A percentile compares a stretch with the other conserved stretches of the same genome.
These are phyloP conservation scores for Phytophthora meadii DNA, from an alignment of 352 stramenopile genomes.

Conservation along the genomic window DNA sequence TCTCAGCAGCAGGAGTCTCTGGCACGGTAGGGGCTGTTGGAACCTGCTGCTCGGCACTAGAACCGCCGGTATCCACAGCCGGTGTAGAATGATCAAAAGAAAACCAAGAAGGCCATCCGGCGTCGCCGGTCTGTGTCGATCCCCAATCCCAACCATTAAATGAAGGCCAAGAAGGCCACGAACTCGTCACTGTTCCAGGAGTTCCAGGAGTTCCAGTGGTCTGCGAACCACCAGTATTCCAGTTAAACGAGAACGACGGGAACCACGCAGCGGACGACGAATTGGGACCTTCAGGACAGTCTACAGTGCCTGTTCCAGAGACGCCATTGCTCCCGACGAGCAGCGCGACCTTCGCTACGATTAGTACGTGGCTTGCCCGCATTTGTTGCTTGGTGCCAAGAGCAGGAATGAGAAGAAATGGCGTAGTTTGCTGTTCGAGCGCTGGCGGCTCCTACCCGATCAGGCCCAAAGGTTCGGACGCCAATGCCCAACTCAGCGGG, in stretches of 20 bases:
- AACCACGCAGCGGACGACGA: background rate
- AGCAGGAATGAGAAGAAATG: background rate
- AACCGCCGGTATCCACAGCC: background rate
- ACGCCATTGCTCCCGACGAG: background rate
- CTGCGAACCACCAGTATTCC: background rate
- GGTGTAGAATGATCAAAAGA: constrained; percentile 1
- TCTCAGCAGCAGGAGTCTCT: too few relatives aligned
- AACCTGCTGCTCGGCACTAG: background rate
- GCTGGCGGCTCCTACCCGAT: background rate
- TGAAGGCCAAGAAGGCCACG: constrained; percentile 1
- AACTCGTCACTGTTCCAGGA: background rate
- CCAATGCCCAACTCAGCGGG: too few relatives aligned
- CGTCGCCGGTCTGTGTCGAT: background rate
- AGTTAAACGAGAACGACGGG: constrained; percentile 2
- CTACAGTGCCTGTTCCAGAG: background rate
- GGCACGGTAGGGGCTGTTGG: background rate
- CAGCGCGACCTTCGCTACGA: background rate
- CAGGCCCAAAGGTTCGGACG: background rate
- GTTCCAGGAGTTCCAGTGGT: background rate
- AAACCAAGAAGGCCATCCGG: background rate
- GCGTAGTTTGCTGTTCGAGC: constrained; percentile 1
- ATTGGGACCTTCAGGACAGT: background rate
- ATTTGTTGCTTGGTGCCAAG: background rate
- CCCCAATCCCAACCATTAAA: background rate
- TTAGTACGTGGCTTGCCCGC: background rate